phyloP scores from a whole-genome alignment of 768 basidiomycete species.

The Holtermanniella nyarrowii region DNA sequence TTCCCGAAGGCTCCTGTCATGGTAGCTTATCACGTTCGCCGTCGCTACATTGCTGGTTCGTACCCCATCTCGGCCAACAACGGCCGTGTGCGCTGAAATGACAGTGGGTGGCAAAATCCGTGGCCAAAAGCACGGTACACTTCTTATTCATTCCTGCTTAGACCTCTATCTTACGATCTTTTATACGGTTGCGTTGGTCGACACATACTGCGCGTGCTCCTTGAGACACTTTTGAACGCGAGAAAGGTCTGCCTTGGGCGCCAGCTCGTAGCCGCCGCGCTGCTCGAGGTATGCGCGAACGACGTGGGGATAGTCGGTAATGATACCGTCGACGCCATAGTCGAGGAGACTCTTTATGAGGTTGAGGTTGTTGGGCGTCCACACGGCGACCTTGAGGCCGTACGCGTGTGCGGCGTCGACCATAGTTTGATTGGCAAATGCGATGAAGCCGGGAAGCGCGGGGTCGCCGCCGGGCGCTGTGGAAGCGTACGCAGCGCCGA shows the following conservation, averaged over 20 bases:
- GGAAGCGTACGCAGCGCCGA: slow-evolving; percentile 45
- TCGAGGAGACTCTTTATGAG: slow-evolving; percentile 53
- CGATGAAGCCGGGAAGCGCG: slow-evolving; percentile 44
- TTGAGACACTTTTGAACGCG: slow-evolving; percentile 56
- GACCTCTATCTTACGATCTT: no score
- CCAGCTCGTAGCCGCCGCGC: slow-evolving; percentile 46
- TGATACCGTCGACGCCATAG: slow-evolving; percentile 63
- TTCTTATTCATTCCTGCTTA: no score
- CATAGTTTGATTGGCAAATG: slow-evolving; percentile 62
- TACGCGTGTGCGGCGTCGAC: slow-evolving; percentile 55
- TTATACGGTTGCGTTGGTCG: slow-evolving; percentile 7
- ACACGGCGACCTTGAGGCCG: slow-evolving; percentile 58
- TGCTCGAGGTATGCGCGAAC: slow-evolving; percentile 53
- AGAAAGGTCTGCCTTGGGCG: slow-evolving; percentile 53
- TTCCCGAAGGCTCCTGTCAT: no score
- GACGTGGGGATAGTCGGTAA: slow-evolving; percentile 60
- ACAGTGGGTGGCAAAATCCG: no score
- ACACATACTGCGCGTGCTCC: slow-evolving; percentile 42
- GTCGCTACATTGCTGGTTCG: no score
- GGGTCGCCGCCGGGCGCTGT: slow-evolving; percentile 43
- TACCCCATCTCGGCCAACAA: no score
- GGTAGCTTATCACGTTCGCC: no score
- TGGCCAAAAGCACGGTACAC: no score
- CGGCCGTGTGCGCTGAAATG: no score
- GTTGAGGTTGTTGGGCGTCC: slow-evolving; percentile 54